Base-by-base conservation (phyloP, 768 basidiomycete genomes). In the Tephrocybe sp. region DNA sequence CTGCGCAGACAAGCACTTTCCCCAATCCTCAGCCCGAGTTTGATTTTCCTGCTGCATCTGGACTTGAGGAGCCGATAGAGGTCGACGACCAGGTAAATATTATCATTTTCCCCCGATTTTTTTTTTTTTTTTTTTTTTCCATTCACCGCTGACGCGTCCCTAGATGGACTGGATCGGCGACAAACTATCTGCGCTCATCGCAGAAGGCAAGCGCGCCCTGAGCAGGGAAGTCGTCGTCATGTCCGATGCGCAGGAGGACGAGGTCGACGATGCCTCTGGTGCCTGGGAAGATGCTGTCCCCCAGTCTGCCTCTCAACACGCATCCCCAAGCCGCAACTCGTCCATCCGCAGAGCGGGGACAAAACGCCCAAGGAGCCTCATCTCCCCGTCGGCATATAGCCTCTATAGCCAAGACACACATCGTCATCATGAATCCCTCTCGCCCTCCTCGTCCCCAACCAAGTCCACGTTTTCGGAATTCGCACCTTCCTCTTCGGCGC, bases 141-240 rank as follows among this genome's bases (percentile, higher is more conserved):
- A 8, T 46, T 50, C 17, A 49, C 26, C 26, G 26, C 26, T 26
- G 4, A 26, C 26, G 3, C 30, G 16, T n/a, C 30, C 5, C 26
- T 60, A 90, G 77, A 91, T 92, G 86, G 87, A 89, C 58, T 89
- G 87, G 87, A 86, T 92, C 52, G 85, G 87, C 16, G 83, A 79
- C 55, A 82, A 79, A 56, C 77, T 93, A 26, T 66, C 79, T 22
- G 69, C 68, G 53, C 78, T 92, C 45, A 92, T 93, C 56, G 81
- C 83, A 60, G 83, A 92, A 59, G 91, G 91, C 13, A 83, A 87
- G 62, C 82, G 78, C 40, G 91, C 91, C 0, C 75, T 93, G 6
- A 80, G 78, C 12, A 72, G 78, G n/a, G 89, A 92, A 62, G 75
- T 93, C 13, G 89, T 92, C 8, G 80, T 90, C 4, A 80, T 84